Conservation (phyloP, 2,329 filamentous ascomycete species). For the Diaporthe citri region DNA sequence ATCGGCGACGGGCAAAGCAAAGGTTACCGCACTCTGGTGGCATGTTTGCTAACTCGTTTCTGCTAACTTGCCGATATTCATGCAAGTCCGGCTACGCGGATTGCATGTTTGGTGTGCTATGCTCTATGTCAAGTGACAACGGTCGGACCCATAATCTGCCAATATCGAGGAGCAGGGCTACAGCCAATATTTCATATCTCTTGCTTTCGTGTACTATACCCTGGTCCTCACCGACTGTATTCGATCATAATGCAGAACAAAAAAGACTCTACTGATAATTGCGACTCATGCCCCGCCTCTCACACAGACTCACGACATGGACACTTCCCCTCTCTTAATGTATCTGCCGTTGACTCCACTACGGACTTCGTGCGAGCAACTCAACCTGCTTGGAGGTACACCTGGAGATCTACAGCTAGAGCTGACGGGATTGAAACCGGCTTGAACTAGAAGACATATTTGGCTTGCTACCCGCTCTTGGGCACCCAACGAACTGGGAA, state of each 20-base stretch:
- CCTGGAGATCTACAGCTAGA: not conserved
- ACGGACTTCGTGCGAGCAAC: conserved; percentile 12
- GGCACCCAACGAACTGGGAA: conserved; percentile 2
- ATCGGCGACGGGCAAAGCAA: conserved; percentile 18
- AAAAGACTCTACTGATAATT: conserved; percentile 1
- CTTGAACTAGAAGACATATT: conserved; percentile 16
- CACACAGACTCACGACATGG: conserved; percentile 19
- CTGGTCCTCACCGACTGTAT: conserved; percentile 28
- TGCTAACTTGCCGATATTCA: conserved; percentile 32
- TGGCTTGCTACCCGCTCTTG: not conserved
- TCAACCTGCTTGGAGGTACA: not conserved
- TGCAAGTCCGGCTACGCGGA: conserved; percentile 26
- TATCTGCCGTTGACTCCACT: conserved; percentile 3
- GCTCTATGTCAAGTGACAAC: conserved; percentile 32
- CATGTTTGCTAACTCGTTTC: conserved; percentile 36
- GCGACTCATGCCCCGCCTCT: conserved; percentile 33
- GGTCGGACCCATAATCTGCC: conserved; percentile 22
- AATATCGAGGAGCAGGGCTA: conserved; percentile 20
- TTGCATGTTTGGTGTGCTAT: conserved; percentile 14
- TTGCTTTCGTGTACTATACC: conserved; percentile 29
- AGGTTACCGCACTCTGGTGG: conserved; percentile 8
- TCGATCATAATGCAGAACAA: conserved; percentile 29
- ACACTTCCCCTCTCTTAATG: conserved; percentile 26
- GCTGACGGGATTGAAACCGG: not conserved
- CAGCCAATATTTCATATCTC: conserved; percentile 35